Percentiles rank a stretch among this genome's conserved stretches.
Evolutionary conservation across 495 filamentous ascomycete species (phyloP).

Genomic region (Penicillium steckii): DNA sequence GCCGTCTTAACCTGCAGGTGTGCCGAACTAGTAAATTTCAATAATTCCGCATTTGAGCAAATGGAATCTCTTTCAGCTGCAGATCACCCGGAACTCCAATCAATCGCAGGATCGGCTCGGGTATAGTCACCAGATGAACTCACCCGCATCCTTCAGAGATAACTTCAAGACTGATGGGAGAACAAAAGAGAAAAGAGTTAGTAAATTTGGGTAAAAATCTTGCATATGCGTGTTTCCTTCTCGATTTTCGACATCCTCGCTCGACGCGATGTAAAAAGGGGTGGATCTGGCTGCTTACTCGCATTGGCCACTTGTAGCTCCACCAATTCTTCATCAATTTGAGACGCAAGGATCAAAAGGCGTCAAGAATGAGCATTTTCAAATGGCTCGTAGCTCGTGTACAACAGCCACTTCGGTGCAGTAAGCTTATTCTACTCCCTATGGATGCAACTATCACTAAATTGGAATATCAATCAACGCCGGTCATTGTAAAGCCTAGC

Average conservation of each 20-base stretch:
- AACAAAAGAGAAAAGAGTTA: too few relatives aligned
- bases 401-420: background rate
- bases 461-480: background rate
- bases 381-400: background rate
- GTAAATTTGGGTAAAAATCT: too few relatives aligned
- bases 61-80: background rate
- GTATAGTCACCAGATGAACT: background rate
- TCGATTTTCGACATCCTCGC: too few relatives aligned
- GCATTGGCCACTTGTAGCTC: background rate
- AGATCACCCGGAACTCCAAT: background rate
- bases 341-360: background rate
- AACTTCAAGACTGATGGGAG: too few relatives aligned
- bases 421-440: background rate
- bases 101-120: background rate
- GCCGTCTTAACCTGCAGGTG: background rate
- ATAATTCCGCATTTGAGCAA: background rate
- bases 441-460: background rate
- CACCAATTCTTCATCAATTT: background rate
- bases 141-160: too few relatives aligned
- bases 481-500: too few relatives aligned
- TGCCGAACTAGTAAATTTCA: background rate
- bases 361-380: background rate
- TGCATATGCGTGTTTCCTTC: too few relatives aligned
- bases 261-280: background rate
- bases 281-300: background rate